phyloP scores from a whole-genome alignment of 306 rosid genomes.

The barrel medic (Medicago truncatula) region MtrunA17r5.0-ANR NC_053046.1:36550501-36551000 shows the following conservation, averaged over 20 bases:
- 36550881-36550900: background rate
- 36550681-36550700: background rate
- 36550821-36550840: background rate
- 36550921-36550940: background rate
- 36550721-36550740: background rate
- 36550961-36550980: background rate
- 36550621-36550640: background rate
- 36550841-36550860: background rate
- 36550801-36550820: background rate
- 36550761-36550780: background rate
- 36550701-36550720: background rate
- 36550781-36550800: constrained; percentile 1
- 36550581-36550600: background rate
- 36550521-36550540: background rate
- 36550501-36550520: background rate
- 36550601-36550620: background rate
- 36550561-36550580: background rate
- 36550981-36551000: background rate
- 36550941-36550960: background rate
- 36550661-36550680: background rate
- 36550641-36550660: background rate
- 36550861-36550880: background rate
- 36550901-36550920: background rate
- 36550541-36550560: background rate
- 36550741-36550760: background rate